Conservation (phyloP, 768 basidiomycete genomes). For the Tulasnella sp. region DNA sequence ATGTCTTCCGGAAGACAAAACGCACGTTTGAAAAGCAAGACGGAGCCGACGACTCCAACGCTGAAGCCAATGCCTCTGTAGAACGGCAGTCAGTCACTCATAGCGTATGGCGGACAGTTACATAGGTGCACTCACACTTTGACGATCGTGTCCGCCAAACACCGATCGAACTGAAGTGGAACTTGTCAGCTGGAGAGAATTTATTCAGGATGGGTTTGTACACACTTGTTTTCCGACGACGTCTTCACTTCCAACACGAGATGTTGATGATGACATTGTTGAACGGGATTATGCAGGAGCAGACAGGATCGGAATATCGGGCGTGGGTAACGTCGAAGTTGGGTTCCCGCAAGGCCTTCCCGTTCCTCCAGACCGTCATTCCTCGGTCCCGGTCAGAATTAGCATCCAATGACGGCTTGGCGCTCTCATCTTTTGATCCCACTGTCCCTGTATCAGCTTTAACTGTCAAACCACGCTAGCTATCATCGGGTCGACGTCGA, state of each 20-base stretch:
- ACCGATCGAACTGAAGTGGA: constrained; percentile 22
- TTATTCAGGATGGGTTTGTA: background rate
- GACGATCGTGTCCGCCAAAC: constrained; percentile 67
- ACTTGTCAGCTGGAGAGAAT: background rate
- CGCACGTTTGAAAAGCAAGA: constrained; percentile 85
- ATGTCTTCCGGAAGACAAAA: background rate
- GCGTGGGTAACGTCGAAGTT: background rate
- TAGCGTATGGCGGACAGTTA: background rate
- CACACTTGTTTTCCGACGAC: constrained; percentile 4
- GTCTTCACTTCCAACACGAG: constrained; percentile 7
- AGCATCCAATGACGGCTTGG: background rate
- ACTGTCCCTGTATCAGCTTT: background rate
- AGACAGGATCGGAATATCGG: background rate
- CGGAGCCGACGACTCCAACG: constrained; percentile 77
- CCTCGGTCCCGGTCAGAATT: background rate
- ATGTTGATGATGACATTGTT: constrained; percentile 1
- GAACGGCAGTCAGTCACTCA: constrained; percentile 9
- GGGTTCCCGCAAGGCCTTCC: background rate
- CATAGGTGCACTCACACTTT: constrained; percentile 53
- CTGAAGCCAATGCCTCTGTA: constrained; percentile 78
- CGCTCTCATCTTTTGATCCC: background rate
- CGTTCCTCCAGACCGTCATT: background rate
- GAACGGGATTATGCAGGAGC: background rate
- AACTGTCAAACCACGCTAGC: background rate
- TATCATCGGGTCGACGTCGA: background rate